These are phyloP conservation scores for Eucalyptus polybractea DNA, from an alignment of 345 rosid species.

Conservation along the genomic window DNA sequence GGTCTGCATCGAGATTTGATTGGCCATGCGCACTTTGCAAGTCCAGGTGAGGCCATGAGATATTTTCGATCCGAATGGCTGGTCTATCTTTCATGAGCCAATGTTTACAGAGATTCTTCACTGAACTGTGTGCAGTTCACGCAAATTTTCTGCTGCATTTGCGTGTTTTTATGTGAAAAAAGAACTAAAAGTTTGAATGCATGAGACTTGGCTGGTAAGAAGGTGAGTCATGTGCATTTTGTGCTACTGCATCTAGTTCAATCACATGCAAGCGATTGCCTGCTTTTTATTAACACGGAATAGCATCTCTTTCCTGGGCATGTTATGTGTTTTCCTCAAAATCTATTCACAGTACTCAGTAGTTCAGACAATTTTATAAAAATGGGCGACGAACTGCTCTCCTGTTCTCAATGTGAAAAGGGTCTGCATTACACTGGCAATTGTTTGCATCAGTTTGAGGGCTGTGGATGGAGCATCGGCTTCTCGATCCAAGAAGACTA, in stretches of 20 bases:
- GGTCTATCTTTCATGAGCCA: not conserved
- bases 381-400: not conserved
- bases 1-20: not conserved
- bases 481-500: not conserved
- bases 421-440: not conserved
- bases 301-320: not conserved
- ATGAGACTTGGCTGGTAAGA: slow-evolving; percentile 15
- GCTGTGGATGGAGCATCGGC: not conserved
- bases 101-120: not conserved
- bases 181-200: not conserved
- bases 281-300: not conserved
- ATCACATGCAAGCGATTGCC: not conserved
- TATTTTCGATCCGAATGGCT: not conserved
- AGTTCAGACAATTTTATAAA: not conserved
- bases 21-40: not conserved
- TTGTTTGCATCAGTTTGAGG: not conserved
- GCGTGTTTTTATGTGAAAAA: not conserved
- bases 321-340: not conserved
- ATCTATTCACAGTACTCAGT: not conserved
- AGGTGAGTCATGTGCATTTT: slow-evolving; percentile 24
- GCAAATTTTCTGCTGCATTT: not conserved
- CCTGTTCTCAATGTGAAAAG: not conserved
- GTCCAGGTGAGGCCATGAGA: not conserved
- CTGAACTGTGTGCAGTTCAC: not conserved
- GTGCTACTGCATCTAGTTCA: not conserved